Conservation (phyloP, 352 stramenopile species). For the Pythium rishiriense region DNA sequence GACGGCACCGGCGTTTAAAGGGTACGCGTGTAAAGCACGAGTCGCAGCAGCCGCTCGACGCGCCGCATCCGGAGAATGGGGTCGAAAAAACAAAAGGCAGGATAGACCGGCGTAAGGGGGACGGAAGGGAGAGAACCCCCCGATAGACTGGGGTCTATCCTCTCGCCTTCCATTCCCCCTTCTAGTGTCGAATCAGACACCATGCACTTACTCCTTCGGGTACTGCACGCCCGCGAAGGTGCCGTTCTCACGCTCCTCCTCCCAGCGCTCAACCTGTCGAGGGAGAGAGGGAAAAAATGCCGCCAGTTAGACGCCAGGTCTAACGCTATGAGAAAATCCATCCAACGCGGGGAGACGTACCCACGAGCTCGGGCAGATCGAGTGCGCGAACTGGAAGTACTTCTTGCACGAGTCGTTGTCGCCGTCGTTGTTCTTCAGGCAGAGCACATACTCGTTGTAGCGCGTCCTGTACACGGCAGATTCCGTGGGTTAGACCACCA, state of each 20-base stretch:
- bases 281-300: not conserved
- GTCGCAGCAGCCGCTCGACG: not conserved
- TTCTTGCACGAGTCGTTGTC: slow-evolving; percentile 92
- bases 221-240: slow-evolving; percentile 83
- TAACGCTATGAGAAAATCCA: not conserved
- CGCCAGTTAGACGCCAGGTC: not conserved
- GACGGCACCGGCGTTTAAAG: not conserved
- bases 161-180: too few relatives aligned
- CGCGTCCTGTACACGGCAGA: slow-evolving; percentile 68
- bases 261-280: slow-evolving; percentile 70
- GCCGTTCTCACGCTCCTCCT: slow-evolving; percentile 81
- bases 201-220: slow-evolving; percentile 51
- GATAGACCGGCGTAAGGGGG: not conserved
- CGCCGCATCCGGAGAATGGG: not conserved
- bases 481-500: too few relatives aligned
- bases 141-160: not conserved
- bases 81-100: not conserved
- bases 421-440: slow-evolving; percentile 93
- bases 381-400: slow-evolving; percentile 68
- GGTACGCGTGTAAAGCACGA: not conserved
- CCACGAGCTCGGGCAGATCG: slow-evolving; percentile 78
- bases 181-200: not conserved
- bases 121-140: not conserved
- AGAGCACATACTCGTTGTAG: slow-evolving; percentile 98
- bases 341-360: slow-evolving; percentile 33